Evolutionary conservation across 164 flowering plant species (phyloP), one percentile per base, ranked within the genome.

Genomic region (Protea cynaroides): DNA sequence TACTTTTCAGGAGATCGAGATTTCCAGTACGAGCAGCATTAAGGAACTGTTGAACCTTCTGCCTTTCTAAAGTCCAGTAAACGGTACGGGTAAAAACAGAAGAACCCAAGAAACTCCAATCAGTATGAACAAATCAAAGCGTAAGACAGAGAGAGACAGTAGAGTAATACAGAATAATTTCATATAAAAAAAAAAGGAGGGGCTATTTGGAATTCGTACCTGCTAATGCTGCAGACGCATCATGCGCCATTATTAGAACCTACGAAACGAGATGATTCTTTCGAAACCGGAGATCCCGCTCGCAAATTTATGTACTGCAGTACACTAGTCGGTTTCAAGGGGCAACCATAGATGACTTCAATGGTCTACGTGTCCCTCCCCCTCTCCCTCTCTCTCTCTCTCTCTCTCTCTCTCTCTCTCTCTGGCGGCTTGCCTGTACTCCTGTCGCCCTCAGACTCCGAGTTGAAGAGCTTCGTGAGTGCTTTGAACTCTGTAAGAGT

Each of bases 21-120:
- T 87, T 82, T 61, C 99, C 99, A 25, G 79, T 78, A 36, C 74
- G 68, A 59, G 99, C 93, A 18, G 99, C 95, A 71, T 79, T 91
- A 12, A 94, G 78, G 70, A 94, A 88, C 25, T 75, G 72, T 21
- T 94, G 87, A 74, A 94, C 99, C 72, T 81, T 84, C 66, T 88
- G 71, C 73, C 96, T 80, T 62, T 72, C 97, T 90, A 83, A 60
- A 78, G 62, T 36, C 59, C 10, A 59, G 8, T 13, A 61, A 4
- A 25, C 11, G 64, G 5, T 29, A 29, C 34, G 34, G 34, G 34
- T 29, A 29, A 2, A 54, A 15, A 65, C 15, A 40, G 10, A 49
- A 17, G 1, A 63, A 46, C 14, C 23, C 13, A 44, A 4, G 49
- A 50, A 4, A 2, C 18, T 21, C 11, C 8, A 13, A 43, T 7